A percentile compares a stretch with the other conserved stretches of the same genome.
Conservation (phyloP, 257 asterid genomes). For the Buddleja alternifolia region DNA sequence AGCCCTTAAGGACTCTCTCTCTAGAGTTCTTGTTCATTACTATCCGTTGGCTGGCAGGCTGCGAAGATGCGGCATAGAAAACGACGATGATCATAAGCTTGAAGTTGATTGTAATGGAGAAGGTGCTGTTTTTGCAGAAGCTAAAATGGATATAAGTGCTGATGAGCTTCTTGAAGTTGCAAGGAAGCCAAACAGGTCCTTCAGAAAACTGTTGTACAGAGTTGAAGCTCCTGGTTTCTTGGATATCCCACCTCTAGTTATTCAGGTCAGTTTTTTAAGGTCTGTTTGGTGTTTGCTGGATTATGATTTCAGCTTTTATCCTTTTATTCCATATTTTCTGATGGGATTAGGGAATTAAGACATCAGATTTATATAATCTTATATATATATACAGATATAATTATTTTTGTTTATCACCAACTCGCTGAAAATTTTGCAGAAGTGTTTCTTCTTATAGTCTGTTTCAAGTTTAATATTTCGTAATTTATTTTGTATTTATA, state of each 20-base stretch:
- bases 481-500: too few relatives aligned
- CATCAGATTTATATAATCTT: too few relatives aligned
- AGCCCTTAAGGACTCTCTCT: constrained; percentile 54
- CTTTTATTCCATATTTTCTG: too few relatives aligned
- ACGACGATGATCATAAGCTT: constrained; percentile 60
- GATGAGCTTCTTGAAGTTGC: constrained; percentile 50
- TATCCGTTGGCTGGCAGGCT: constrained; percentile 88
- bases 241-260: constrained; percentile 78
- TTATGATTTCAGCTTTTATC: too few relatives aligned
- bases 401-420: too few relatives aligned
- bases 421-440: too few relatives aligned
- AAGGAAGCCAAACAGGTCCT: constrained; percentile 57
- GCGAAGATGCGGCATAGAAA: constrained; percentile 38
- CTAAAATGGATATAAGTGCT: constrained; percentile 56
- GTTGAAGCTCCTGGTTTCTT: constrained; percentile 60
- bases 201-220: constrained; percentile 64
- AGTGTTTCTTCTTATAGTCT: too few relatives aligned
- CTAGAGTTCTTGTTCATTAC: constrained; percentile 63
- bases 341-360: too few relatives aligned
- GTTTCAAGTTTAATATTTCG: too few relatives aligned
- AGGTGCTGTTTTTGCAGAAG: constrained; percentile 85
- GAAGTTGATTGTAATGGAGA: constrained; percentile 79
- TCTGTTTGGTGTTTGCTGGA: too few relatives aligned
- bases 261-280: constrained; percentile 53
- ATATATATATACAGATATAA: too few relatives aligned